phyloP scores from a whole-genome alignment of 2,329 filamentous ascomycete species.

The Aspergillus awamori region DNA sequence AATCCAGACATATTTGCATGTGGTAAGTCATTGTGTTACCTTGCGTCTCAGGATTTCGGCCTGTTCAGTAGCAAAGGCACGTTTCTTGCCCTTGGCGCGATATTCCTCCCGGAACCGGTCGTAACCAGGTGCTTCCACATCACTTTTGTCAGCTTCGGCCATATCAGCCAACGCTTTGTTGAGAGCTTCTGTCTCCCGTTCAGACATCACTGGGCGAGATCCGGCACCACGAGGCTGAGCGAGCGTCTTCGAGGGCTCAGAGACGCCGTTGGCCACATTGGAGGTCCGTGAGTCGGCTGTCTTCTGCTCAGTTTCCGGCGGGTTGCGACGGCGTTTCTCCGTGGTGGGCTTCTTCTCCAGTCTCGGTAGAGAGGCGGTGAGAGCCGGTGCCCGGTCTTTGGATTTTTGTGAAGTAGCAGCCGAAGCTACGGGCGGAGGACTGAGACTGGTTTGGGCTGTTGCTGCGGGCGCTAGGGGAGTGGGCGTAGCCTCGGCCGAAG shows the following conservation, averaged over 20 bases:
- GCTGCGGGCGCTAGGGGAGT: constrained; percentile 23
- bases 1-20: neutral
- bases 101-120: constrained; percentile 58
- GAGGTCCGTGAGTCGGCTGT: constrained; percentile 21
- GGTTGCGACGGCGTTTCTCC: constrained; percentile 32
- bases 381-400: constrained; percentile 30
- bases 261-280: constrained; percentile 30
- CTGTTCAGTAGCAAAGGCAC: constrained; percentile 66
- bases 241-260: constrained; percentile 21
- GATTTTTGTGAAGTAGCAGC: constrained; percentile 23
- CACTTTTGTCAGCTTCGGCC: constrained; percentile 59
- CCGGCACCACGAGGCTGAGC: constrained; percentile 46
- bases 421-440: constrained; percentile 26
- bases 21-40: constrained; percentile 46
- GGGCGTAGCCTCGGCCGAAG: constrained; percentile 39
- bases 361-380: constrained; percentile 31
- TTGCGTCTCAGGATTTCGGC: constrained; percentile 67
- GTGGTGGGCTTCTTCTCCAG: constrained; percentile 32
- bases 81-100: constrained; percentile 62
- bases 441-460: constrained; percentile 7
- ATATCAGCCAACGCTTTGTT: constrained; percentile 65
- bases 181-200: constrained; percentile 70
- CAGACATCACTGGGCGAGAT: constrained; percentile 57
- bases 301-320: constrained; percentile 25
- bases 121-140: constrained; percentile 58